Evolutionary conservation across 1,139 yeast genomes (phyloP).

Genomic region (Yamadazyma songkhlaensis): DNA sequence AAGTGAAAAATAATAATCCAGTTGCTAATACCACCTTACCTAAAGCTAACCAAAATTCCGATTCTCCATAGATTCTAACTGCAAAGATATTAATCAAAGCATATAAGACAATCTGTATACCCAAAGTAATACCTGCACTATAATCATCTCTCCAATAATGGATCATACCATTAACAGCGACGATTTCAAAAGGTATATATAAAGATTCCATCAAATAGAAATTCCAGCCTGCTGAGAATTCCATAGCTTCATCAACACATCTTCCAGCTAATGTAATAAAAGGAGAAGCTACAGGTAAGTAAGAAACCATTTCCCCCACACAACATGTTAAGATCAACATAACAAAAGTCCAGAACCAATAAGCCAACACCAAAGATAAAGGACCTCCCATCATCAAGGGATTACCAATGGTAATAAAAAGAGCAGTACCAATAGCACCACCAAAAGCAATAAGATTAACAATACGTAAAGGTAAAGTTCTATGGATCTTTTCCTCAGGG

Average conservation of each 20-base stretch:
- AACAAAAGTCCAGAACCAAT: conserved; percentile 46
- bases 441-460: conserved; percentile 34
- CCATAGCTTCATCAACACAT: conserved; percentile 61
- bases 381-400: conserved; percentile 46
- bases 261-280: conserved; percentile 52
- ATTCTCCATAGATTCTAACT: conserved; percentile 71
- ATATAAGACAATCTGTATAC: conserved; percentile 61
- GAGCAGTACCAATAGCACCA: conserved; percentile 34
- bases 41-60: conserved; percentile 75
- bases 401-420: conserved; percentile 34
- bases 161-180: conserved; percentile 71
- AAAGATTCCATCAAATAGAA: conserved; percentile 77
- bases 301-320: conserved; percentile 67
- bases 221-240: conserved; percentile 76
- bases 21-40: conserved; percentile 67
- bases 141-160: conserved; percentile 77
- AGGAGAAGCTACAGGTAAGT: conserved; percentile 71
- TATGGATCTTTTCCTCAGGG: conserved; percentile 10
- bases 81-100: conserved; percentile 66
- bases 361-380: conserved; percentile 38
- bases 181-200: conserved; percentile 77
- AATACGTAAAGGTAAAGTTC: conserved; percentile 21
- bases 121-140: conserved; percentile 61
- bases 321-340: conserved; percentile 61
- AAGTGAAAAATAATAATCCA: conserved; percentile 68